Base-by-base conservation (phyloP, 345 rosid species). In the Triadica sebifera region DNA sequence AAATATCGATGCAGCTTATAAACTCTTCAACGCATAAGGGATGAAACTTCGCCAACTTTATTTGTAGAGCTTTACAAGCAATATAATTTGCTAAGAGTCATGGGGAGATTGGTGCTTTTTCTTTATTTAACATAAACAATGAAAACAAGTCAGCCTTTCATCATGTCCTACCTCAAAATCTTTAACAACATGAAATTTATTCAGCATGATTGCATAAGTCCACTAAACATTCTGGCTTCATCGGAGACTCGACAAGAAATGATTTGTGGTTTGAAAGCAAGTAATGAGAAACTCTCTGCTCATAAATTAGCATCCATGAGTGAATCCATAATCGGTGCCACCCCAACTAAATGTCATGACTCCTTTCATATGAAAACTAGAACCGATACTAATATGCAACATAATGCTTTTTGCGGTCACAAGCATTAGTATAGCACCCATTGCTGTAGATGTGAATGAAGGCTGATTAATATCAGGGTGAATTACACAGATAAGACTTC, bases 21-120 rank as follows among this genome's bases (percentile, higher is more conserved):
- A 61, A 76, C 62, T 74, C 67, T 29, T 64, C 41, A 66, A 24
- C 15, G 68, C 16, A 61, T 51, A 59, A n/a, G 67, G 59, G 29
- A 55, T 37, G 55, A 62, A 78, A 62, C 46, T 20, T 16, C 19
- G 58, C 56, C 67, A 25, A 78, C 50, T 66, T 60, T 53, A 34
- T 13, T 15, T 11, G 45, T 7, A 6, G 37, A 12, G 17, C 52
- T 24, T 11, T 49, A 5, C 17, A 69, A 60, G 24, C 29, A 49
- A 64, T 46, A 52, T 65, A 68, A 60, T 47, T 22, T 22, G 61
- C 38, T 1, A 38, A 71, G 39, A 51, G 1, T n/a, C 8, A 64
- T 3, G 13, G 24, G 20, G 11, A 0, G 4, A 8, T 22, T 24
- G 29, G 51, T 47, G n/a, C 12, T 25, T 34, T 5, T 9, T 72